Base-by-base conservation (phyloP, 257 asterid species). In the Scutellaria minor region DNA sequence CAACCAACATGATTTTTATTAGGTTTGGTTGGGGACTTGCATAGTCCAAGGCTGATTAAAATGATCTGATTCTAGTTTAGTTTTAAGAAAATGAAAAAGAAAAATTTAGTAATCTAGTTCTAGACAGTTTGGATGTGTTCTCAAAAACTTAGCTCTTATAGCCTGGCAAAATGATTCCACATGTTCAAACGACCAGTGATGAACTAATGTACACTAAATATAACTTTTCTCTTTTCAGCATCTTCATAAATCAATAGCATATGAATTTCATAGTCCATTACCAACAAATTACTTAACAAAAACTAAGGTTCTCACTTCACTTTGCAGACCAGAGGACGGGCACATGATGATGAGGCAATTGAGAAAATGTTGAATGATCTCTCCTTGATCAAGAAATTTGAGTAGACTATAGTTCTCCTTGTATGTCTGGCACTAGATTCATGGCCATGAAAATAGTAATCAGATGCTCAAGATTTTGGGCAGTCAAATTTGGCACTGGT, bases 321-420 rank as follows among this genome's bases (percentile, higher is more conserved):
- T 68, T 67, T 71, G 79, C 95, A 90, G 96, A 83, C 87, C 10
- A 82, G 85, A 78, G 96, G 92, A 39, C 86, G 96, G 20, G 83
- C 89, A 2, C 94, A 84, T 13, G 96, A 85, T 15, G 96, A 90
- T 4, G 97, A 88, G 15, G 90, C 90, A 1, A 87, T 89, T 18
- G 92, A 85, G 80, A 90, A 87, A 50, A 90, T 90, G 97, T 73
- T 88, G 80, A 80, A 77, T 48, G 97, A 89, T 66, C 84, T 89
- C n/a, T 79, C 92, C 41, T 66, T 85, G 55, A 87, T 89, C 68
- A 89, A 89, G 85, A 87, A 84, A 60, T 89, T 89, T 9, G 96
- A 89, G 71, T 87, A 89, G 83, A 31, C 37, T 41, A 20, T n/a
- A 18, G 6, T 35, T 47, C 18, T 8, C 22, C 45, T 44, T n/a